Base-by-base conservation (phyloP, 1,139 yeast species). In the Suhomyces wounanorum region DNA sequence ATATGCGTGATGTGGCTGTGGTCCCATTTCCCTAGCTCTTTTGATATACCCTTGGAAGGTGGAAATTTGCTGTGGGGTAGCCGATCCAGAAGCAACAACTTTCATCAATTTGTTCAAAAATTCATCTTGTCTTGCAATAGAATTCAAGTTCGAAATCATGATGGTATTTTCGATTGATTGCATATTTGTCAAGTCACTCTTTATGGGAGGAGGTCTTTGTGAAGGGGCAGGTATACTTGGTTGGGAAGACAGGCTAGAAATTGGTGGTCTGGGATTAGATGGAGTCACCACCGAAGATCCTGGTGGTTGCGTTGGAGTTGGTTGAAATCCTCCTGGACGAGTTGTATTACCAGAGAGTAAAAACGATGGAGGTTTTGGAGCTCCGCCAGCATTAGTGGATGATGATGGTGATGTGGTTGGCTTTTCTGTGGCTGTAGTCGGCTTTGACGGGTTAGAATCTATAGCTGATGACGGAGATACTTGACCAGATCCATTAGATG, bases 81-180 rank as follows among this genome's bases (percentile, higher is more conserved):
- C 96, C 30, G 75, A 77, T 2, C 96, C 96, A 54, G 85, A 80
- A 0, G 98, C 97, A 1, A 92, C 96, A 7, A 78, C 79, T 55
- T 85, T 83, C 97, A 92, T 90, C 49, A 92, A 70, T 2, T 79
- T 70, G 58, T 84, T 86, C 47, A 92, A 68, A 8, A 84, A 78
- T 1, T 82, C 77, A 60, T 91, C 96, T 4, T 79, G 76, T 43
- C 88, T 78, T 0, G 97, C 97, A 66, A 92, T 84, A 2, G 87
- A 77, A 59, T 91, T 91, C 58, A 92, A 77, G 61, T 91, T 89
- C 8, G 85, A 82, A 56, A 92, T 89, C 87, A 91, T 89, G 49
- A 87, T 82, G 47, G 86, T 85, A 63, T 87, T 86, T 48, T 85
- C 89, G 0, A 81, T 79, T 6, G 85, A 76, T 49, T 81, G 79